phyloP scores from a whole-genome alignment of 164 flowering plant species.

The Chloranthus sessilifolius region DNA sequence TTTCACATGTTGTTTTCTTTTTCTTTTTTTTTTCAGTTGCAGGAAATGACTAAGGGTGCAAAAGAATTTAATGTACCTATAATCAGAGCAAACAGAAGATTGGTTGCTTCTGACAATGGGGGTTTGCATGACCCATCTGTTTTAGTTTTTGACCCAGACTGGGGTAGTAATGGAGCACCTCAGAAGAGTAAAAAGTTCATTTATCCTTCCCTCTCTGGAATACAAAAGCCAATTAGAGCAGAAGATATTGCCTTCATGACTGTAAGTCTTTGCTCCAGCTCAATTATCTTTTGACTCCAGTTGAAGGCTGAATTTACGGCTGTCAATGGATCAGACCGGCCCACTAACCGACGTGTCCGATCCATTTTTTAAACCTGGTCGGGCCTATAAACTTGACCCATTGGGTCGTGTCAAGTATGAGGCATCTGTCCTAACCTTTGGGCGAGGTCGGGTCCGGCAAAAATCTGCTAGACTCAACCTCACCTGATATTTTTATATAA shows the following conservation, averaged over 20 bases:
- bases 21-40: constrained; percentile 28
- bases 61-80: constrained; percentile 59
- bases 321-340: no score
- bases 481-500: no score
- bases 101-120: constrained; percentile 74
- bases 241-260: constrained; percentile 85
- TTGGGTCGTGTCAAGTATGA: no score
- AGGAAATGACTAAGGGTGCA: constrained; percentile 63
- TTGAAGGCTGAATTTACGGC: neutral
- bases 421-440: no score
- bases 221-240: constrained; percentile 41
- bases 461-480: no score
- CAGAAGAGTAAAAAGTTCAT: constrained; percentile 21
- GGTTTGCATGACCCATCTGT: constrained; percentile 70
- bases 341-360: no score
- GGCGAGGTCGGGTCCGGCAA: no score
- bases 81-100: constrained; percentile 46
- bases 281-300: neutral
- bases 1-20: neutral
- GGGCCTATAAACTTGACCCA: no score
- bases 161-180: constrained; percentile 24
- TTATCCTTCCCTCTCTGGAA: constrained; percentile 35
- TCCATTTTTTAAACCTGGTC: no score
- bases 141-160: constrained; percentile 66
- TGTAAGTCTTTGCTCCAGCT: constrained; percentile 28